Evolutionary conservation across 73 alveolate species (phyloP), one percentile per base, ranked within the genome.

Genomic region (Paramecium pentaurelia): DNA sequence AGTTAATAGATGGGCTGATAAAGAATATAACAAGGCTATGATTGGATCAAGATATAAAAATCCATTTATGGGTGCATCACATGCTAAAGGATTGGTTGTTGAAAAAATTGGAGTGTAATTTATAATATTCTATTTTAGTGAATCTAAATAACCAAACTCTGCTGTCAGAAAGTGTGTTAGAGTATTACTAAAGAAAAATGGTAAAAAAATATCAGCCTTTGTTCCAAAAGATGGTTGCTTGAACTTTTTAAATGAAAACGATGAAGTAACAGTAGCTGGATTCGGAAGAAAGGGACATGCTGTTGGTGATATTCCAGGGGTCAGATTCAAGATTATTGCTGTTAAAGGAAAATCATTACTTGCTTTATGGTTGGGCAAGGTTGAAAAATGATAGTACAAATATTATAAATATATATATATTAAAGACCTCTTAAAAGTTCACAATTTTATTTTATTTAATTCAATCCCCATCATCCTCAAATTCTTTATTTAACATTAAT

Each of bases 281-380:
- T 92, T 94, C 92, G 97, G 97, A 58, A 94, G 97, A 94, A 70
- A 94, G 40, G 97, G 97, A 85, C 97, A 94, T 88, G 97, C 97
- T 27, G 97, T 94, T 27, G 97, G 97, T 36, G 97, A 94, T 94
- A 42, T 94, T 64, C 97, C 97, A 40, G 97, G 97, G 40, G 93
- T 94, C 90, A 92, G 97, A 94, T 94, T 92, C 93, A 94, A 94
- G 93, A 95, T 94, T 42, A 95, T 94, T 40, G 93, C 93, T 86
- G 97, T 94, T 71, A 95, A 94, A 77, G 97, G 95, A 91, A 94
- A 91, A 45, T 94, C 96, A 25, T 94, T 94, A 47, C 71, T 75
- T 77, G 97, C 97, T 60, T 92, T 94, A 45, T 94, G 92, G 86
- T 86, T 92, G 87, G 95, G 95, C 92, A 94, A 94, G 92, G 93